phyloP scores from a whole-genome alignment of 2,329 filamentous ascomycete genomes.

The Diatrype stigma region DNA sequence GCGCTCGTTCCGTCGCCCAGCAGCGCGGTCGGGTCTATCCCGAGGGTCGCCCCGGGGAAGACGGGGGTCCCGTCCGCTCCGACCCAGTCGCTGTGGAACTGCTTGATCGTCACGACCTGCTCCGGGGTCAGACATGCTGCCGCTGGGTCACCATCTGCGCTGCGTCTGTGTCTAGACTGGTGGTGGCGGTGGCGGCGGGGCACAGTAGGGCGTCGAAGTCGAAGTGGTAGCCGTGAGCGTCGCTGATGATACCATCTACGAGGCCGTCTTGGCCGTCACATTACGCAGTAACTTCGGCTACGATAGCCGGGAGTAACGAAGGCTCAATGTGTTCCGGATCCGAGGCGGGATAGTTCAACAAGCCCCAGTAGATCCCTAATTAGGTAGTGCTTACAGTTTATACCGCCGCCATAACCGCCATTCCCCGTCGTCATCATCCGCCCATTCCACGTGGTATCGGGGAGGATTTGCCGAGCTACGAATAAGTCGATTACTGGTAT shows the following conservation, averaged over 20 bases:
- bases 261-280: constrained; percentile 42
- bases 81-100: constrained; percentile 25
- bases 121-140: constrained; percentile 33
- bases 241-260: constrained; percentile 37
- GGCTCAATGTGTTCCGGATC: constrained; percentile 37
- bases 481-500: no score
- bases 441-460: constrained; percentile 26
- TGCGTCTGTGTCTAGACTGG: constrained; percentile 11
- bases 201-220: constrained; percentile 35
- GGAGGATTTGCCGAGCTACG: no score
- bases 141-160: no score
- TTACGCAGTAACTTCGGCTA: constrained; percentile 36
- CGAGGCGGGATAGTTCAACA: constrained; percentile 39
- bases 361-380: constrained; percentile 37
- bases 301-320: constrained; percentile 35
- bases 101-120: constrained; percentile 33
- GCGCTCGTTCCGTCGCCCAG: constrained; percentile 5
- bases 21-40: constrained; percentile 16
- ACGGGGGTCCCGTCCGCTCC: constrained; percentile 22
- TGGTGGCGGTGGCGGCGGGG: no score
- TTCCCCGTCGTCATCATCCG: constrained; percentile 25
- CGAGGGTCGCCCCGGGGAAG: constrained; percentile 22
- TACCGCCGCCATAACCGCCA: constrained; percentile 26
- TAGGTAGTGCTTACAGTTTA: no score
- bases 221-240: constrained; percentile 36